Conservation (phyloP, 176 grass and related monocot species). For the Aegilops longissima region DNA sequence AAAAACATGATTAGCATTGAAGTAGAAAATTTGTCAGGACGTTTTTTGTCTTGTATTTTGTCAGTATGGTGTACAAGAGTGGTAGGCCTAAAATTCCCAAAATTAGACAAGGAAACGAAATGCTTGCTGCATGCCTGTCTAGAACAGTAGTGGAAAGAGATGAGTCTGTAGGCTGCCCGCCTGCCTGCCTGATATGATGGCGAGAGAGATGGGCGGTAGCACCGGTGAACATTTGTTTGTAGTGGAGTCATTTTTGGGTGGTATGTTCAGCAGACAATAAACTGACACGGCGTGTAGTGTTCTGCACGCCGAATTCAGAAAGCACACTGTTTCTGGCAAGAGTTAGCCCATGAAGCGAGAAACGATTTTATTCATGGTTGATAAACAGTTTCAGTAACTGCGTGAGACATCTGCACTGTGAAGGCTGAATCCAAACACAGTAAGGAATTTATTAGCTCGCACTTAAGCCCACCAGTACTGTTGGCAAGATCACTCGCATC, state of each 20-base stretch:
- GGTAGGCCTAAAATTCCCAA: not conserved
- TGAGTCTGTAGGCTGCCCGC: not conserved
- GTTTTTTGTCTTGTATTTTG: not conserved
- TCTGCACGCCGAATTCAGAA: not conserved
- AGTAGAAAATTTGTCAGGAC: not conserved
- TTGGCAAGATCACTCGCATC: not conserved
- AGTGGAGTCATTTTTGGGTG: not conserved
- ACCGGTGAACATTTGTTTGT: not conserved
- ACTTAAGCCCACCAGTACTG: not conserved
- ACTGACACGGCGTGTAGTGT: not conserved
- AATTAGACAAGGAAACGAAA: not conserved
- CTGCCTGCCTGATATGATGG: not conserved
- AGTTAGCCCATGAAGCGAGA: not conserved
- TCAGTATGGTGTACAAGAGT: not conserved
- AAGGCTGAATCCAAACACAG: not conserved
- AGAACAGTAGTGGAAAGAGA: constrained; percentile 5
- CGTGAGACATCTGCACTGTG: not conserved
- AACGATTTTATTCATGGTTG: not conserved
- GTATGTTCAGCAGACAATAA: not conserved
- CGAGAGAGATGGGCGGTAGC: not conserved
- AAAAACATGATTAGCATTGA: not conserved
- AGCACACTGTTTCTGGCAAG: not conserved
- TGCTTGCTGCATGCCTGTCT: not conserved
- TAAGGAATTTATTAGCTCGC: not conserved
- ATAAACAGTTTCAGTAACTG: not conserved